Conservation (phyloP, 768 basidiomycete species). For the Rhizopogon salebrosus region DNA sequence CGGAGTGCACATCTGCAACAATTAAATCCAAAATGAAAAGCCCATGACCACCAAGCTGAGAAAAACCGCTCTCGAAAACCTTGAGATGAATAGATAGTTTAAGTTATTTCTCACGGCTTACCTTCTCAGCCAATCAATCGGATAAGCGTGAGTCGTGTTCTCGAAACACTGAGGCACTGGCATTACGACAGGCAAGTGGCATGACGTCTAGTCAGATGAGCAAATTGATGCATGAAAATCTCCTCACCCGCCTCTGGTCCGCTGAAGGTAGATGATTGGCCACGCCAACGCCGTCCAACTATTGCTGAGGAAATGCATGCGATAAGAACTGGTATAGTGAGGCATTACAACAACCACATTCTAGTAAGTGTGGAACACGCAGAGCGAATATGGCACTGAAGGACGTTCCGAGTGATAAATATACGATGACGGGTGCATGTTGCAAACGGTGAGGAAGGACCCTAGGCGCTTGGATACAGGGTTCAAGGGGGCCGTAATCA, state of each 20-base stretch:
- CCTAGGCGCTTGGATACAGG: background rate
- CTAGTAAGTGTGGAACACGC: background rate
- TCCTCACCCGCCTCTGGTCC: background rate
- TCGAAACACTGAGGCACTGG: background rate
- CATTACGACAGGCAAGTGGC: background rate
- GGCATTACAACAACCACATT: background rate
- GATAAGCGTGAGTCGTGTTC: background rate
- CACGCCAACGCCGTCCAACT: background rate
- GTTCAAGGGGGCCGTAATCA: constrained; percentile 14
- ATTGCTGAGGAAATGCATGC: background rate
- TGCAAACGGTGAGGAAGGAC: background rate
- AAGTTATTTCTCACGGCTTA: background rate
- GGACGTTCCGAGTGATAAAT: background rate
- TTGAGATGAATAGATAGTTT: background rate
- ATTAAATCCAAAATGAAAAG: background rate
- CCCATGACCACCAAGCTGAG: background rate
- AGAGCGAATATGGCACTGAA: background rate
- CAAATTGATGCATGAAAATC: background rate
- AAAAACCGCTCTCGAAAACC: background rate
- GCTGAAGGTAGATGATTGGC: background rate
- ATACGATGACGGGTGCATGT: background rate
- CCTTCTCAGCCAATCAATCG: background rate
- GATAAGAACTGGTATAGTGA: background rate
- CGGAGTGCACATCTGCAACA: background rate
- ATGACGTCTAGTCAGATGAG: background rate